A percentile compares a stretch with the other conserved stretches of the same genome.
Evolutionary conservation across 352 stramenopile genomes (phyloP).

Genomic region (Discostella stelligera): DNA sequence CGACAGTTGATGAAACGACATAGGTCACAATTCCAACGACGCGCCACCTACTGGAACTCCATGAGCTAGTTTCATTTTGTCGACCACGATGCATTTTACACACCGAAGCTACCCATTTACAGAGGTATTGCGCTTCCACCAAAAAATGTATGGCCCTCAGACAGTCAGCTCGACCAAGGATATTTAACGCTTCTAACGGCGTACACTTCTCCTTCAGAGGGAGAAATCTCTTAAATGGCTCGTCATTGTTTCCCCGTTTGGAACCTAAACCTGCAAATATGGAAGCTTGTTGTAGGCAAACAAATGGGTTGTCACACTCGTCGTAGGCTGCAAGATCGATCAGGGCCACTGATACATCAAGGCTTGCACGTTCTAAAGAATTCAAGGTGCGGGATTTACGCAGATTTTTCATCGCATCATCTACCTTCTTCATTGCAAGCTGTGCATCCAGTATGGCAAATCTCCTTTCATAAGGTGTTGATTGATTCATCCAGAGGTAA

Average conservation of each 20-base stretch:
- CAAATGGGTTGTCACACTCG: conserved; percentile 73
- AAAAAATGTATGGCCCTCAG: conserved; percentile 76
- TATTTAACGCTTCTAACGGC: conserved; percentile 67
- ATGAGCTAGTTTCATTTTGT: conserved; percentile 30
- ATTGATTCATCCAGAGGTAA: conserved; percentile 46
- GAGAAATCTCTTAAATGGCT: conserved; percentile 64
- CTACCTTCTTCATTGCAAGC: conserved; percentile 62
- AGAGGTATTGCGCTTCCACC: conserved; percentile 75
- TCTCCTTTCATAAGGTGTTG: conserved; percentile 1
- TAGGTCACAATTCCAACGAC: conserved; percentile 62
- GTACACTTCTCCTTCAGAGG: conserved; percentile 53
- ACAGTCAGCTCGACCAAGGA: conserved; percentile 78
- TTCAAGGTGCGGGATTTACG: conserved; percentile 63
- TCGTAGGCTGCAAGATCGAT: conserved; percentile 57
- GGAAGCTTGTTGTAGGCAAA: conserved; percentile 76
- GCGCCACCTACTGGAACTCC: conserved; percentile 59
- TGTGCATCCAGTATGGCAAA: conserved; percentile 22
- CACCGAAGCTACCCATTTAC: conserved; percentile 64
- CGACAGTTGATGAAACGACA: conserved; percentile 63
- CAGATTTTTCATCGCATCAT: conserved; percentile 61
- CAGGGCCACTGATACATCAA: conserved; percentile 69
- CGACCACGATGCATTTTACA: conserved; percentile 56
- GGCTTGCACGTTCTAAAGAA: conserved; percentile 59
- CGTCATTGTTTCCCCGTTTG: conserved; percentile 74
- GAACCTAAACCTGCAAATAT: conserved; percentile 74